phyloP scores from a whole-genome alignment of 352 stramenopile species.

The Chrysophaeum taylorii region DNA sequence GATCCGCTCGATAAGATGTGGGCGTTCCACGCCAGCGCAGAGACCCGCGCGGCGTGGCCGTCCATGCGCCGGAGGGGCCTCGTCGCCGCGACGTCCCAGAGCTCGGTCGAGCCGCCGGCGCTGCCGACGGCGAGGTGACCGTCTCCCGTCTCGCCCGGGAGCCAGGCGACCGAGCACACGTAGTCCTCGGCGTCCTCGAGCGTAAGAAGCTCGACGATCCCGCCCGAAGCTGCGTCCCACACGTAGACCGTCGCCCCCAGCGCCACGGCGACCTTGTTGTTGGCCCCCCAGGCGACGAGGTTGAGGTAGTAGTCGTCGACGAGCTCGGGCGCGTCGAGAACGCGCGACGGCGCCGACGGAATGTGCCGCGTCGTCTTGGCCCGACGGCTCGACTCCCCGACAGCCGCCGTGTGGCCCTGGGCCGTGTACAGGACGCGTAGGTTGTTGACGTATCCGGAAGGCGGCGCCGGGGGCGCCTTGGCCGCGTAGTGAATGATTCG shows the following conservation, averaged over 20 bases:
- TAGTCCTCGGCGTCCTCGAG: slow-evolving; percentile 77
- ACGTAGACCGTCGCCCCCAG: slow-evolving; percentile 93
- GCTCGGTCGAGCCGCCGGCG: slow-evolving; percentile 76
- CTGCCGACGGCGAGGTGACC: slow-evolving; percentile 88
- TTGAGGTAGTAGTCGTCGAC: slow-evolving; percentile 99
- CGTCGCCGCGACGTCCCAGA: slow-evolving; percentile 86
- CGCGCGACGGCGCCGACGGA: slow-evolving; percentile 84
- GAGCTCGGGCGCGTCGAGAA: slow-evolving; percentile 93
- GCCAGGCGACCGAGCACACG: slow-evolving; percentile 91
- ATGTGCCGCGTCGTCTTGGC: slow-evolving; percentile 82
- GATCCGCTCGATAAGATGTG: slow-evolving; percentile 80
- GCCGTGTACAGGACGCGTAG: slow-evolving; percentile 89
- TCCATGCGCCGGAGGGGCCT: slow-evolving; percentile 81
- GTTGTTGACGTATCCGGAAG: slow-evolving; percentile 87
- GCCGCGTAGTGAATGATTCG: slow-evolving; percentile 94
- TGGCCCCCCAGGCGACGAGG: slow-evolving; percentile 88
- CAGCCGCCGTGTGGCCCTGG: slow-evolving; percentile 21
- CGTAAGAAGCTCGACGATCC: slow-evolving; percentile 85
- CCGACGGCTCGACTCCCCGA: slow-evolving; percentile 54
- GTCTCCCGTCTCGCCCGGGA: slow-evolving; percentile 50
- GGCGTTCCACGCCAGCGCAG: slow-evolving; percentile 90
- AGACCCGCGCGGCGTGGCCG: slow-evolving; percentile 77
- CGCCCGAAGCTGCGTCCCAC: slow-evolving; percentile 87
- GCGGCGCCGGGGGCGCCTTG: slow-evolving; percentile 83
- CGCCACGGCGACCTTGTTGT: slow-evolving; percentile 93